A percentile compares a stretch with the other conserved stretches of the same genome.
Evolutionary conservation across 2,329 filamentous ascomycete species (phyloP).

Genomic region (Colletotrichum orbiculare): DNA sequence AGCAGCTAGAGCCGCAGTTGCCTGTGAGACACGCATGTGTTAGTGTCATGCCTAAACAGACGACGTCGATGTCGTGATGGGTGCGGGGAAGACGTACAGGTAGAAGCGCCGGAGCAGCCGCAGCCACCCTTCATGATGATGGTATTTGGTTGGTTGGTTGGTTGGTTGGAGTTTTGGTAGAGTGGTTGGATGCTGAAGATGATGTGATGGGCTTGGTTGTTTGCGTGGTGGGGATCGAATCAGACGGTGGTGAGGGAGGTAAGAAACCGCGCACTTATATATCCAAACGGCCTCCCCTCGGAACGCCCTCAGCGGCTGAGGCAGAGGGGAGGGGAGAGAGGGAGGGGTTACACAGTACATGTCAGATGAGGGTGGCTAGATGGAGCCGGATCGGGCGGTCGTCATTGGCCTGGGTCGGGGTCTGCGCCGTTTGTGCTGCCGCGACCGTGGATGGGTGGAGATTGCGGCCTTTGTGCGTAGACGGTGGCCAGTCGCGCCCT

Average conservation of each 20-base stretch:
- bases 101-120: slow-evolving; percentile 40
- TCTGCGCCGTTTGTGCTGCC: slow-evolving; percentile 31
- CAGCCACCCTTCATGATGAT: slow-evolving; percentile 41
- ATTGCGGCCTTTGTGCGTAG: slow-evolving; percentile 36
- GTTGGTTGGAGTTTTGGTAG: slow-evolving; percentile 7
- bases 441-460: slow-evolving; percentile 20
- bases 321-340: slow-evolving; percentile 10
- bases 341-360: slow-evolving; percentile 27
- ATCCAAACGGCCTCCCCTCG: slow-evolving; percentile 17
- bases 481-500: slow-evolving; percentile 29
- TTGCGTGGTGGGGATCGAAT: slow-evolving; percentile 16
- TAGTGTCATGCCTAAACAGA: slow-evolving; percentile 8
- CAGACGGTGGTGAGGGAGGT: background rate
- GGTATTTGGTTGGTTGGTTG: slow-evolving; percentile 33
- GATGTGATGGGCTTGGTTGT: slow-evolving; percentile 24
- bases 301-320: background rate
- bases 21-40: slow-evolving; percentile 21
- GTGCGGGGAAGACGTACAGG: slow-evolving; percentile 30
- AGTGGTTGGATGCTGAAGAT: slow-evolving; percentile 23
- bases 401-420: slow-evolving; percentile 27
- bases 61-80: slow-evolving; percentile 1
- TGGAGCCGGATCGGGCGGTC: slow-evolving; percentile 30
- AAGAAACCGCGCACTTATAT: slow-evolving; percentile 34
- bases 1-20: slow-evolving; percentile 39
- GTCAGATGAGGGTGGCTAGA: slow-evolving; percentile 37